Base-by-base conservation (phyloP, 2,329 filamentous ascomycete species). In the Claviceps humidiphila region DNA sequence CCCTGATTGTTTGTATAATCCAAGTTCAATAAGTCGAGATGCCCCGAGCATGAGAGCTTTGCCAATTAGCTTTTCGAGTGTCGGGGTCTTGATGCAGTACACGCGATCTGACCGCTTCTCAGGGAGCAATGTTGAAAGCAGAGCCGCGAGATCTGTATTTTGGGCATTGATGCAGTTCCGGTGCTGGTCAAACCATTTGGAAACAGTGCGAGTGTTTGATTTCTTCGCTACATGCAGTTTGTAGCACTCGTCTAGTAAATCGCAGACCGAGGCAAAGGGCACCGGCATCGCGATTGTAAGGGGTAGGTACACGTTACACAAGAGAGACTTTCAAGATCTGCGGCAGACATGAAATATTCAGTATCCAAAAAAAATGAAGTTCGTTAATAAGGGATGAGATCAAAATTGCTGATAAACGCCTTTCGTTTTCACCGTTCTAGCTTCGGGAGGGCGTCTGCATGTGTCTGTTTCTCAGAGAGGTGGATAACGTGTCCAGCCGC, bases 101-200 rank as follows among this genome's bases (percentile, higher is more conserved):
- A 91, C 85, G 30, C 88, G 78, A 62, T 95, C 89, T 2, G 81
- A 82, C 51, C 89, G 76, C 57, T 77, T 82, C 56, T 89, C 83
- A 0, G 89, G 88, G 0, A 94, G 76, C 0, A 96, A 67, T 2
- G 84, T 82, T 1, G 86, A 90, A 0, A 95, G 71, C 1, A 95
- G 68, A 2, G 86, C 84, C 1, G 78, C 70, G 1, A 74, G 71
- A 59, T 82, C 71, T 1, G 78, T 79, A 30, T 76, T 71, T 7
- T 77, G 68, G 0, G 74, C 71, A 61, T 82, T 69, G 16, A 95
- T 74, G 1, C 68, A 66, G 16, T 66, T 65, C 5, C 78, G 77
- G 63, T 95, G 78, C 1, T 71, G 68, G 14, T 64, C 63, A 65
- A 94, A 93, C 89, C 90, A 96, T 30, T 71, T 65, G 9, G 69